A percentile compares a stretch with the other conserved stretches of the same genome.
Evolutionary conservation across 371 early-diverging fungal genomes (phyloP).

Genomic region (Cladochytrium tenue): DNA sequence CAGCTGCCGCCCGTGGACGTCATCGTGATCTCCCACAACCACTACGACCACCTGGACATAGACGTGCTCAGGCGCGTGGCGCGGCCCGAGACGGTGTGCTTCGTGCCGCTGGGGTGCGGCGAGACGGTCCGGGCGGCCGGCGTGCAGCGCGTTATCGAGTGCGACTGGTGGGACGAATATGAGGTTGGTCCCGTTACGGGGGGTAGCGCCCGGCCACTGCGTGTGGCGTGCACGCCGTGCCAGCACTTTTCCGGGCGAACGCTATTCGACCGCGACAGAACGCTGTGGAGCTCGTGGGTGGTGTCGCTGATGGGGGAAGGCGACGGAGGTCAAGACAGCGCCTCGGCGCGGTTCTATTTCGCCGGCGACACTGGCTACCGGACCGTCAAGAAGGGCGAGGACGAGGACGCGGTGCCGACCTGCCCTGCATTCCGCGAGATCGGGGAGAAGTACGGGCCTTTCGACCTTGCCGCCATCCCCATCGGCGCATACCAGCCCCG

Average conservation of each 20-base stretch:
- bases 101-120: conserved; percentile 74
- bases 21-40: conserved; percentile 74
- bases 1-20: conserved; percentile 69
- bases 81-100: conserved; percentile 46
- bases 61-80: conserved; percentile 54
- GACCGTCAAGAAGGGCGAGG: conserved; percentile 43
- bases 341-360: conserved; percentile 15
- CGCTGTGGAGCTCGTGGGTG: conserved; percentile 75
- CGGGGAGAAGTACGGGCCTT: conserved; percentile 67
- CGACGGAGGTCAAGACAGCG: not conserved
- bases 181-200: too few species aligned
- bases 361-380: conserved; percentile 77
- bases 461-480: conserved; percentile 74
- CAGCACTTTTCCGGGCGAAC: too few species aligned
- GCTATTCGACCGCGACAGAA: conserved; percentile 63
- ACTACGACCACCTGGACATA: conserved; percentile 77
- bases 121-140: conserved; percentile 30
- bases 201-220: too few species aligned
- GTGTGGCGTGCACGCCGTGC: too few species aligned
- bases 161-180: too few species aligned
- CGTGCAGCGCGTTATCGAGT: too few species aligned
- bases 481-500: conserved; percentile 83
- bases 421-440: conserved; percentile 84
- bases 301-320: conserved; percentile 1
- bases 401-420: conserved; percentile 50